These are phyloP conservation scores for Fusarium napiforme DNA, from an alignment of 2,329 filamentous ascomycete genomes.

Conservation along the genomic window DNA sequence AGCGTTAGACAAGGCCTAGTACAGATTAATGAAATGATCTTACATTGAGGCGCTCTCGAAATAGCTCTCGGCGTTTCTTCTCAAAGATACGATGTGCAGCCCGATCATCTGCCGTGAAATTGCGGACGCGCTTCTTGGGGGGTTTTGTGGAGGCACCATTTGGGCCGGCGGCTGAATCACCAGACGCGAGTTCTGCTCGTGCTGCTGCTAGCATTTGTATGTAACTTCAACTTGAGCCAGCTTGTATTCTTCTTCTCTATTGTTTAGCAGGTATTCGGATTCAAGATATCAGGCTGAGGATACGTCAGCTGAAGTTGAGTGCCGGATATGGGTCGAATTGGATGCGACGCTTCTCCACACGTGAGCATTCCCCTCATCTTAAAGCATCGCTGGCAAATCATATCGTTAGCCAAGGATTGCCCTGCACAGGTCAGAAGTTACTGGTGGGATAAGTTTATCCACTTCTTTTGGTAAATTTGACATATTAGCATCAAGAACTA, in stretches of 20 bases:
- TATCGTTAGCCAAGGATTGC: not conserved
- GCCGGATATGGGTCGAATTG: not conserved
- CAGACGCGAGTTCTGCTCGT: constrained; percentile 9
- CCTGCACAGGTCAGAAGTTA: not conserved
- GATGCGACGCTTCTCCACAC: not conserved
- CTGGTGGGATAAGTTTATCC: not conserved
- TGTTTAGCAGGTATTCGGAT: not conserved
- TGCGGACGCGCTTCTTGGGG: constrained; percentile 50
- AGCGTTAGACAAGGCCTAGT: not conserved
- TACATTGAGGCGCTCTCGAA: constrained; percentile 52
- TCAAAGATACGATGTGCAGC: constrained; percentile 55
- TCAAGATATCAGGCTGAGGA: not conserved
- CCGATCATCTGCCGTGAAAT: constrained; percentile 55
- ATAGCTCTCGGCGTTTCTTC: constrained; percentile 54
- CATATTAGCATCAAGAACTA: not conserved
- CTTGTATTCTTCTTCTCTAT: accelerated
- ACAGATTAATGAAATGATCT: not conserved
- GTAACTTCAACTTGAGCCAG: accelerated
- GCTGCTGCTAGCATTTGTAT: constrained; percentile 13
- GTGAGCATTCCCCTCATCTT: constrained; percentile 1
- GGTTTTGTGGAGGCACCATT: constrained; percentile 9
- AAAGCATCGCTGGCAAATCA: not conserved
- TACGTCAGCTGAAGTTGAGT: not conserved
- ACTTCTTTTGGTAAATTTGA: not conserved
- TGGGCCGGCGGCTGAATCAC: not conserved